These are phyloP conservation scores for Echinochloa phyllopogon DNA, from an alignment of 176 grass and related monocot genomes.

Conservation along the genomic window DNA sequence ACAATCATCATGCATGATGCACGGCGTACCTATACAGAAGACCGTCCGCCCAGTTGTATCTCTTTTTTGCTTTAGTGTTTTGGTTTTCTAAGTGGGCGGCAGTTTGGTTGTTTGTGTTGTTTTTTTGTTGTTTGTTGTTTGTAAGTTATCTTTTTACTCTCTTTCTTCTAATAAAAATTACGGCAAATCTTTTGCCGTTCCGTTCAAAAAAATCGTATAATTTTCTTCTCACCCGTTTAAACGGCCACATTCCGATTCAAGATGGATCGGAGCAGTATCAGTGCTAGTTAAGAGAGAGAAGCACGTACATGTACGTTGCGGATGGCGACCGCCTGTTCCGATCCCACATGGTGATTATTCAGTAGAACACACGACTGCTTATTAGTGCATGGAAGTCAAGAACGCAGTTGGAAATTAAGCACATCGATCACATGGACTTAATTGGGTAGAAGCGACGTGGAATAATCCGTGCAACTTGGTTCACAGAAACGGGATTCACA, in stretches of 20 bases:
- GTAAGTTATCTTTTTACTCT: too few relatives aligned
- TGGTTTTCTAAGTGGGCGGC: too few relatives aligned
- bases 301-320: neutral
- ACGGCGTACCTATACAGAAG: too few relatives aligned
- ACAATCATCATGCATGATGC: neutral
- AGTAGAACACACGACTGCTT: neutral
- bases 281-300: neutral
- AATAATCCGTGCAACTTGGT: neutral
- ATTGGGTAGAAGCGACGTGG: constrained; percentile 7
- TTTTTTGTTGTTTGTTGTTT: too few relatives aligned
- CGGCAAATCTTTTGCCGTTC: too few relatives aligned
- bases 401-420: constrained; percentile 6
- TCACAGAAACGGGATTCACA: constrained; percentile 7
- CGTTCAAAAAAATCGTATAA: neutral
- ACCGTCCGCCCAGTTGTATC: too few relatives aligned
- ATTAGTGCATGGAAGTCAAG: constrained; percentile 19
- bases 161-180: too few relatives aligned
- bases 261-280: neutral
- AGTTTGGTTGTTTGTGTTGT: too few relatives aligned
- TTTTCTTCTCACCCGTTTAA: neutral
- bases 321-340: neutral
- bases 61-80: too few relatives aligned
- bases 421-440: neutral
- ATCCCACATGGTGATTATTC: constrained; percentile 8
- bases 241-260: constrained; percentile 1